These are phyloP conservation scores for Melastoma candidum DNA, from an alignment of 441 rosid genomes.

Conservation along the genomic window DNA sequence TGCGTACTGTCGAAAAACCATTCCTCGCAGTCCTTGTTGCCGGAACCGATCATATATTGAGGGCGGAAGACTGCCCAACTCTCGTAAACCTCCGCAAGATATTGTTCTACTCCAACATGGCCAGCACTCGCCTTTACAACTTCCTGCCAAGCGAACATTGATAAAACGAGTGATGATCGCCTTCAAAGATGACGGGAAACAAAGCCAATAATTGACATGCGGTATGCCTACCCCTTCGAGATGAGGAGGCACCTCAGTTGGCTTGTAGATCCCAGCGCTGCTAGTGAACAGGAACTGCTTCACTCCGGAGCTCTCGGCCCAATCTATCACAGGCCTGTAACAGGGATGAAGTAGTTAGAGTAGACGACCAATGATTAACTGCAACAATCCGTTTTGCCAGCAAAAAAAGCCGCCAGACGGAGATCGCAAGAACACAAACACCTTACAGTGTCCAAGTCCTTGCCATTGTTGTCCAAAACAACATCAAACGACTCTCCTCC, in stretches of 20 bases:
- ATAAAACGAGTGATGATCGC: constrained; percentile 1
- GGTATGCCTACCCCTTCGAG: constrained; percentile 64
- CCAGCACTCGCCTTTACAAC: constrained; percentile 70
- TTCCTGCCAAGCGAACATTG: constrained; percentile 36
- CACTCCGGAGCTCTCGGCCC: constrained; percentile 74
- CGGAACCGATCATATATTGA: constrained; percentile 91
- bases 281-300: constrained; percentile 81
- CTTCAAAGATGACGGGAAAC: too few relatives aligned
- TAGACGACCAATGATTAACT: not conserved
- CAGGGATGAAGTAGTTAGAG: too few relatives aligned
- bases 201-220: not conserved
- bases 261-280: constrained; percentile 87
- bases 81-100: constrained; percentile 46
- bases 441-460: constrained; percentile 75
- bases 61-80: constrained; percentile 79
- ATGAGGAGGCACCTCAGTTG: constrained; percentile 87
- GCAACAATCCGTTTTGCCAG: too few relatives aligned
- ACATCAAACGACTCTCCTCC: constrained; percentile 65
- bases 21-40: constrained; percentile 97
- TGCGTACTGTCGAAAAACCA: constrained; percentile 90
- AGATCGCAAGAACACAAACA: not conserved
- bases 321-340: constrained; percentile 69
- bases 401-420: not conserved
- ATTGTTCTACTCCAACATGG: constrained; percentile 76
- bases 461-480: constrained; percentile 91